phyloP scores from a whole-genome alignment of 2,329 filamentous ascomycete species.

The Pezicula carpinea region DNA sequence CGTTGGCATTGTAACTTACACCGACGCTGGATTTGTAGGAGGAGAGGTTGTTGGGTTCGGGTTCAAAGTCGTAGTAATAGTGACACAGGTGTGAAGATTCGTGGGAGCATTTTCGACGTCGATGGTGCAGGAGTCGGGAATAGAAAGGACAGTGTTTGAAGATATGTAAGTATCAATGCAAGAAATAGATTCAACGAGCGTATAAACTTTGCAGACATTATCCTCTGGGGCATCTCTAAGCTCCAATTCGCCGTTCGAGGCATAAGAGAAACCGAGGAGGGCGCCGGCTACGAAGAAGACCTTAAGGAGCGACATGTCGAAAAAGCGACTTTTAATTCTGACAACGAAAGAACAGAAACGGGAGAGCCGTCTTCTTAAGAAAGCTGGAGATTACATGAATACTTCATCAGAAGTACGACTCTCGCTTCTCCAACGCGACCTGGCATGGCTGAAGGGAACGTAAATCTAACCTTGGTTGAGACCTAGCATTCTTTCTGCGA shows the following conservation, averaged over 20 bases:
- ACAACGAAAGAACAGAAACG: neutral
- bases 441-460: neutral
- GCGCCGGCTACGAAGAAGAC: neutral
- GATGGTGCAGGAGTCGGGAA: neutral
- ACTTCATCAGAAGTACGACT: neutral
- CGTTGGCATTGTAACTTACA: no score
- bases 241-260: neutral
- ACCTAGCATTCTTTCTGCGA: slow-evolving; percentile 1
- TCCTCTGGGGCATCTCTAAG: neutral
- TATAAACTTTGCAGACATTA: neutral
- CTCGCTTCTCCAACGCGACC: neutral
- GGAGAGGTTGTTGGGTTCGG: neutral
- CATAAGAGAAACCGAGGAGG: neutral
- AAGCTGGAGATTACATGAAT: neutral
- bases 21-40: no score
- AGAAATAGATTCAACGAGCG: neutral
- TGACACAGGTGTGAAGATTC: neutral
- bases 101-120: neutral
- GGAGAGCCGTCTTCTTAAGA: neutral
- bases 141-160: neutral
- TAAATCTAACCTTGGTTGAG: neutral
- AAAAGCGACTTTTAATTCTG: neutral
- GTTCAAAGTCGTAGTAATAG: neutral
- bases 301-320: slow-evolving; percentile 1
- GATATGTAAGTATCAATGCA: neutral